Evolutionary conservation across 148 eudicot species (phyloP), one percentile per base, ranked within the genome.

Genomic region (Rhododendron kiyosumense): DNA sequence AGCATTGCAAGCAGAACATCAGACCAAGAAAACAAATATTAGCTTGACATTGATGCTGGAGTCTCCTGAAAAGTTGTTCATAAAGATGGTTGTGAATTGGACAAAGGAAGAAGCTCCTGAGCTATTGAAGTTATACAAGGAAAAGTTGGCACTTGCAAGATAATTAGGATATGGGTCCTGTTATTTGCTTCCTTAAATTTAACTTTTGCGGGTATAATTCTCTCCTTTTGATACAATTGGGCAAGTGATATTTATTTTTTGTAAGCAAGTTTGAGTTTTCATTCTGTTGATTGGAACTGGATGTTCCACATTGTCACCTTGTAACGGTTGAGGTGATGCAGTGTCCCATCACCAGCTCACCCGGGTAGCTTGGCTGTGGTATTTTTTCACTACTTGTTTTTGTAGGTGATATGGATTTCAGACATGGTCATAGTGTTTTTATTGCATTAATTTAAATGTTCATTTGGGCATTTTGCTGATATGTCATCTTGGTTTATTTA

Each of bases 71-170:
- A 61, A 51, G 14, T 0, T 1, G 7, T 88, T 88, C 52, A 57
- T 85, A 10, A 28, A 63, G 41, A 82, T 12, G 57, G 30, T 61
- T 79, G 83, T 82, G 75, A 41, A 49, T 0, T 36, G 26, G 15
- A 46, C 65, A 14, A 59, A 81, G 15, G 73, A 82, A 34, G 74
- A 88, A 88, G 89, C 84, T 45, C 87, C 78, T 74, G 87, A n/a
- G 76, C 83, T 88, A 26, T 85, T 88, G 87, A 85, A 85, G 18
- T 74, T 87, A 5, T 79, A 84, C 83, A 30, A 87, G 43, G 48
- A 76, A 28, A 78, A 83, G 73, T 52, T 49, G 88, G 61, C n/a
- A 69, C 51, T 71, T 34, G 54, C 79, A 22, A 46, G 49, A 61
- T 49, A 43, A 51, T 54, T 28, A 81, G 83, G 63, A 30, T 81